Evolutionary conservation across 2,329 filamentous ascomycete genomes (phyloP), one percentile per base, ranked within the genome.

Genomic region (Penicillium sp.): DNA sequence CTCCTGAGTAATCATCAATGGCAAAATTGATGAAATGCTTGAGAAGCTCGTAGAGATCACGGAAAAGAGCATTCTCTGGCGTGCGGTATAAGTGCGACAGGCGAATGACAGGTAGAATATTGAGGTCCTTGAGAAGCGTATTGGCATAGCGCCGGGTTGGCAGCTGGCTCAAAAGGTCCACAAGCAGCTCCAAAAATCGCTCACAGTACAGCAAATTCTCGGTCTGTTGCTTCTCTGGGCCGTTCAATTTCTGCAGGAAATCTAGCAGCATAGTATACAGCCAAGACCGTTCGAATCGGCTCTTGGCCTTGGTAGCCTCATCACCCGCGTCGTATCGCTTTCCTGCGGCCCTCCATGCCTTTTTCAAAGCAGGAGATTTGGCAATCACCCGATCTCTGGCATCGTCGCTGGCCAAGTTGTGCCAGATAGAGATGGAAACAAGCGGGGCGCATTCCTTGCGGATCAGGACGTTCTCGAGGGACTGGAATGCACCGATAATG

Each of bases 401-500:
- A 57, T 84, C 82, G 33, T 96, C 91, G 55, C 84, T 90, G 29
- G 90, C 90, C 37, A 99, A 78, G 70, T 96, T 96, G 69, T 98
- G 91, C 95, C 95, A 99, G 67, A 95, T 91, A 1, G 90, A 89
- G 66, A 99, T 96, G 13, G 92, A 95, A 21, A 99, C 93, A 51
- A 99, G 80, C 1, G 96, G 91, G 7, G 93, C 95, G 75, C 95
- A 98, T 79, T 99, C 95, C 74, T 97, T 98, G 61, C 95, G 88
- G 49, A 99, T 90, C 55, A 96, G 84, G 37, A 85, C 84, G 71
- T 87, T 93, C 73, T 99, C 96, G 31, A 99, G 82, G 47, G 92
- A 97, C 74, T 98, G 93, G 71, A 97, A 99, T 35, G 93, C 90
- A 64, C 88, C 86, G 50, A 96, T 96, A 60, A 98, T 82, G 75